Percentiles rank a stretch among this genome's conserved stretches.
Conservation (phyloP, 2,329 filamentous ascomycete genomes). For the Chaetomiaceae sp. region DNA sequence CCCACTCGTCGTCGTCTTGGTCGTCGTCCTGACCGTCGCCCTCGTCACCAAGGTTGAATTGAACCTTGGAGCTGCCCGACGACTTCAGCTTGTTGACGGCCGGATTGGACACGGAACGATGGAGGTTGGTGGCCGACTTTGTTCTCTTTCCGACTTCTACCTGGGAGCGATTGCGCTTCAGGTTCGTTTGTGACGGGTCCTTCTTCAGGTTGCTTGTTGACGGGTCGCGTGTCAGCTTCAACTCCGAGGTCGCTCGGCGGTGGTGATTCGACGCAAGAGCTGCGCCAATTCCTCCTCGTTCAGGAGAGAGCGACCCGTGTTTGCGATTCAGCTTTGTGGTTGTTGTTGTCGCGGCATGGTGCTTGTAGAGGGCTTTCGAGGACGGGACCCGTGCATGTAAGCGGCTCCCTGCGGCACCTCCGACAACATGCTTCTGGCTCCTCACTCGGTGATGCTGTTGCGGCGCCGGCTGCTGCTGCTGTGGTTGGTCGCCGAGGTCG, state of each 20-base stretch:
- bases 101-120: slow-evolving; percentile 50
- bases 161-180: slow-evolving; percentile 59
- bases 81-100: slow-evolving; percentile 42
- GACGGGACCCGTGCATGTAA: slow-evolving; percentile 51
- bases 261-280: slow-evolving; percentile 35
- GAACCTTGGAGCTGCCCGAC: slow-evolving; percentile 43
- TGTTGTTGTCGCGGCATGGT: slow-evolving; percentile 31
- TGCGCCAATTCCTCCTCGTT: slow-evolving; percentile 30
- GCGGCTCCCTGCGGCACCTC: slow-evolving; percentile 35
- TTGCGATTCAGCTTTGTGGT: slow-evolving; percentile 37
- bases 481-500: slow-evolving; percentile 30
- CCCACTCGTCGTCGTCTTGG: slow-evolving; percentile 56
- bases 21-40: slow-evolving; percentile 34
- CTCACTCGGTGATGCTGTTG: slow-evolving; percentile 33
- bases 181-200: slow-evolving; percentile 50
- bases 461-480: slow-evolving; percentile 31
- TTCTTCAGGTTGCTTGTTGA: slow-evolving; percentile 45
- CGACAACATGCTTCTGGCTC: slow-evolving; percentile 42
- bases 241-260: slow-evolving; percentile 48
- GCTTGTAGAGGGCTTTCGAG: slow-evolving; percentile 48
- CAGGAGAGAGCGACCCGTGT: slow-evolving; percentile 41
- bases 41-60: slow-evolving; percentile 59
- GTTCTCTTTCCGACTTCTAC: slow-evolving; percentile 51
- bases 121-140: slow-evolving; percentile 50
- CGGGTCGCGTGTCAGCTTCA: slow-evolving; percentile 44